Evolutionary conservation across 345 rosid species (phyloP), one percentile per base, ranked within the genome.

Genomic region (Hypericum androsaemum): DNA sequence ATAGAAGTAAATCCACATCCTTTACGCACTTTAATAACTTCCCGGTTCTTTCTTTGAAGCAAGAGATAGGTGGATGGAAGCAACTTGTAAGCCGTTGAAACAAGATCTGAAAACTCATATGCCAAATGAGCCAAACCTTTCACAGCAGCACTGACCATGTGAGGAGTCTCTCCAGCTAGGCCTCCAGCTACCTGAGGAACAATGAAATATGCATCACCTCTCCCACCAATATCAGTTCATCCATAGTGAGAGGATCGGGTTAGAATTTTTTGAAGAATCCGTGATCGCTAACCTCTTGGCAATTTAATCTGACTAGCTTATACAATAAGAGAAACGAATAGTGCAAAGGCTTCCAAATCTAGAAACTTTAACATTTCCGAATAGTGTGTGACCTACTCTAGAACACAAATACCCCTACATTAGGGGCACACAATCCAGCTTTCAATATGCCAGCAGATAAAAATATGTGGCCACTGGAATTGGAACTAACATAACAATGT

Each of bases 71-170:
- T 76, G 63, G 88, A 79, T n/a, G 98, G 97, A 58, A 85, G 86
- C 59, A 92, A 64, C 70, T 70, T 74, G 80, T 68, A 88, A 15
- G 86, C 89, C 59, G 71, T 76, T 64, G 94, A 71, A 61, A 92
- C 64, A 60, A 92, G 95, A 56, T 88, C 98, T 13, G 97, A 77
- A 47, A 92, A 92, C 74, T 92, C 98, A 56, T 92, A 85, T 41
- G 94, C 82, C 71, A 88, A 66, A 55, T 95, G 95, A 64, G 98
- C 94, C 62, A 92, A 66, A 62, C 95, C 98, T 77, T 81, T 92
- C 53, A 80, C 80, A 12, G 97, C 96, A 62, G 97, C 97, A 78
- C 97, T 92, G 64, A 92, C 80, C 95, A 88, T 80, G 67, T 88
- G 90, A 56, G 98, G 97, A 71, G 80, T 77, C 69, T 88, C 90